Evolutionary conservation across 1,284 basidiomycete species (phyloP).

Genomic region (Microbotryum silenes-acaulis): DNA sequence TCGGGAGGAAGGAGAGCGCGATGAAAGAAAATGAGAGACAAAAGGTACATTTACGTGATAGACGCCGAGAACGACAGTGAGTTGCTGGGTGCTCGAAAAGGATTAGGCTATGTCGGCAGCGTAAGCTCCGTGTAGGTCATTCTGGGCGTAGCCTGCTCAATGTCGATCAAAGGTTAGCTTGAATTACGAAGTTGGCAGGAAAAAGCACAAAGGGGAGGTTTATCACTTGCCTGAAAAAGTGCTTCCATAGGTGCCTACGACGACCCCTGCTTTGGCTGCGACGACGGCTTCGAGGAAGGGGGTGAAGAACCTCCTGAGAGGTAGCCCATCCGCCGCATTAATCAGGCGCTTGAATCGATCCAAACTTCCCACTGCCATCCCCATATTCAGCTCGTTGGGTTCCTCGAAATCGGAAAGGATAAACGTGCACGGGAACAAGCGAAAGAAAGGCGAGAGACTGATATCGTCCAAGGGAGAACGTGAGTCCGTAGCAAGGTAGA

Average conservation of each 20-base stretch:
- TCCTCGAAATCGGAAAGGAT: conserved; percentile 28
- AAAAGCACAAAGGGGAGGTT: no score
- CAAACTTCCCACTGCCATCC: conserved; percentile 18
- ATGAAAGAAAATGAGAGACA: no score
- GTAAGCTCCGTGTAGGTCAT: not conserved
- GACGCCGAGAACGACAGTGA: no score
- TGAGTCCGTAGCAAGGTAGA: conserved; percentile 33
- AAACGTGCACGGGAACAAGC: conserved; percentile 29
- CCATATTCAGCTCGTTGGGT: conserved; percentile 17
- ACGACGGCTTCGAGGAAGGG: conserved; percentile 34
- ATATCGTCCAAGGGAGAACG: conserved; percentile 18
- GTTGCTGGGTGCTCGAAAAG: not conserved
- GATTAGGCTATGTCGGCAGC: not conserved
- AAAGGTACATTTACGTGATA: no score
- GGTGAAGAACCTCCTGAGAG: conserved; percentile 27
- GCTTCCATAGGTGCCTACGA: conserved; percentile 19
- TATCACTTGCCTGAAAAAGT: conserved; percentile 22
- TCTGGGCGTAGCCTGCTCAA: not conserved
- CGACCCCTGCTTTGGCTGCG: conserved; percentile 19
- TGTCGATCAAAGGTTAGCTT: not conserved
- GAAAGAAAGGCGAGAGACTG: conserved; percentile 24
- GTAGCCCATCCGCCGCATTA: conserved; percentile 23
- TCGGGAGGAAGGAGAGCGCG: no score
- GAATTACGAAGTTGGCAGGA: no score
- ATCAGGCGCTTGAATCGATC: conserved; percentile 16